A percentile compares a stretch with the other conserved stretches of the same genome.
Conservation (phyloP, 192 early-diverging fungal genomes). For the Diversispora epigaea region DNA sequence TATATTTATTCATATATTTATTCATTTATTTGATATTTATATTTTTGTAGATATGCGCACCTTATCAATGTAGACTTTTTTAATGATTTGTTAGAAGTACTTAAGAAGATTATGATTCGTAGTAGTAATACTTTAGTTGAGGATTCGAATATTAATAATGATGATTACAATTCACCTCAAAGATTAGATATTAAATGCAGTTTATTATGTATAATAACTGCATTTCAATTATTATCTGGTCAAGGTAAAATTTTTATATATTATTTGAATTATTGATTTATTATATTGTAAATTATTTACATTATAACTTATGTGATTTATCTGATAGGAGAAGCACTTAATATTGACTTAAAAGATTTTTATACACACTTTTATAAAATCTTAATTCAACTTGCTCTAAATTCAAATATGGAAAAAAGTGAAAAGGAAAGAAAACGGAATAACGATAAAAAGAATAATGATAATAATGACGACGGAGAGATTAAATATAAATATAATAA, state of each 20-base stretch:
- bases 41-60: conserved; percentile 79
- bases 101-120: conserved; percentile 78
- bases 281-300: not conserved
- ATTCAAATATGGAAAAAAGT: conserved; percentile 61
- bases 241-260: conserved; percentile 55
- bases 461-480: conserved; percentile 34
- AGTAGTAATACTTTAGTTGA: conserved; percentile 26
- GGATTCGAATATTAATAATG: conserved; percentile 34
- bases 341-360: conserved; percentile 91
- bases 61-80: conserved; percentile 97
- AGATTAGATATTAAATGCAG: conserved; percentile 63
- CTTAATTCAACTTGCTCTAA: conserved; percentile 66
- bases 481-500: conserved; percentile 28
- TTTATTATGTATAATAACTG: conserved; percentile 86
- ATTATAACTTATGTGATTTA: not conserved
- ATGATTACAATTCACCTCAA: conserved; percentile 21
- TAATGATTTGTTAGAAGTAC: conserved; percentile 77
- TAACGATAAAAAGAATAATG: conserved; percentile 30
- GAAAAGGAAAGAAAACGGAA: conserved; percentile 33
- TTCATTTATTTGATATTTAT: conserved; percentile 40
- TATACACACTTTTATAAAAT: conserved; percentile 81
- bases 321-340: conserved; percentile 76
- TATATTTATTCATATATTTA: too few species aligned
- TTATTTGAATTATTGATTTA: not conserved
- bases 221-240: conserved; percentile 83